Base-by-base conservation (phyloP, 148 eudicot genomes). In the Amaranthus palmeri region DNA sequence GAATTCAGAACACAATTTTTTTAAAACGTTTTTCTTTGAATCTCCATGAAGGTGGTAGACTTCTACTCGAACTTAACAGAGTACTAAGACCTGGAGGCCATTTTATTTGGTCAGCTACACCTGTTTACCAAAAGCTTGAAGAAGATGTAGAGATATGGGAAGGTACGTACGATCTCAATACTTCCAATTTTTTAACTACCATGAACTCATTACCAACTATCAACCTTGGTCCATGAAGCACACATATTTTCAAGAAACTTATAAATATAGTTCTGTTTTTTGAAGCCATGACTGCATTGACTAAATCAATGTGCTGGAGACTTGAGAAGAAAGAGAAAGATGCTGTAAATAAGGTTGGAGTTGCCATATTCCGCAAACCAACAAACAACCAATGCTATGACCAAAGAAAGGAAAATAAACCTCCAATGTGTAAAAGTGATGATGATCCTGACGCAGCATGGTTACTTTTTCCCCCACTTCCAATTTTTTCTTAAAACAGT, bases 91-190 rank as follows among this genome's bases (percentile, higher is more conserved):
- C 96, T 45, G 98, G 98, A 15, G 98, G 98, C 36, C 84, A 84
- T 73, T 92, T 92, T 74, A 88, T 88, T 49, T 92, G 96, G 98
- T 92, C 93, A 59, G 96, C 98, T 67, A 92, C 98, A 41, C 98
- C 96, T 47, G 96, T 90, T 54, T 92, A 92, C 79, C 96, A 86
- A 65, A 90, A 65, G 58, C 86, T 86, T 63, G 78, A 78, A 73
- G 92, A 88, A 79, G 98, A 93, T 73, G 87, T 87, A 7, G 79
- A 88, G 69, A 93, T 93, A 72, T 93, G 98, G 98, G 73, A 85
- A 58, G 96, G 98, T 90, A 85, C 14, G 92, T 90, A 80, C 7
- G 55, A 17, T 7, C 49, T 58, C 10, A 52, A 49, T 48, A 50
- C 4, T 47, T 60, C 44, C 36, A 47, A 62, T n/a, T 7, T 57